Percentiles rank a stretch among this genome's conserved stretches.
Conservation (phyloP, 2,329 filamentous ascomycete species). For the Rosellinia necatrix region DNA sequence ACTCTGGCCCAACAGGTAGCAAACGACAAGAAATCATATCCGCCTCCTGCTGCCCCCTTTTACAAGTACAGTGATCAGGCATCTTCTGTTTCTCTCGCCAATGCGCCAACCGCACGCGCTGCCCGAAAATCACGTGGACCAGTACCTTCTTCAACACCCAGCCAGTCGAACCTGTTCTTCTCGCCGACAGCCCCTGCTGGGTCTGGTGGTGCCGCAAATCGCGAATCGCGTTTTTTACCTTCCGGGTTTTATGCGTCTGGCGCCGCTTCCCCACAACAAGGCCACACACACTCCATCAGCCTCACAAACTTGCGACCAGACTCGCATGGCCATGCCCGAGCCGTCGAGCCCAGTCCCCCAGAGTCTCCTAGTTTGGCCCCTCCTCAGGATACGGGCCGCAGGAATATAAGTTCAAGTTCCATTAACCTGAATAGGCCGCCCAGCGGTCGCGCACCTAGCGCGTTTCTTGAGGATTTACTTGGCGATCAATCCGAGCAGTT, state of each 20-base stretch:
- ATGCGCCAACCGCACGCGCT: conserved; percentile 54
- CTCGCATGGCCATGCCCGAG: conserved; percentile 56
- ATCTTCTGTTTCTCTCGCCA: conserved; percentile 57
- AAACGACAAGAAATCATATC: conserved; percentile 72
- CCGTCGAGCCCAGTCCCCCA: conserved; percentile 60
- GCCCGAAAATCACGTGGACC: conserved; percentile 58
- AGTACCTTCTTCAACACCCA: conserved; percentile 60
- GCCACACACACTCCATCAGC: conserved; percentile 60
- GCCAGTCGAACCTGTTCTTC: conserved; percentile 83
- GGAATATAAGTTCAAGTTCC: conserved; percentile 65
- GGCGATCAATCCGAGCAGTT: conserved; percentile 68
- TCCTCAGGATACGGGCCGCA: conserved; percentile 39
- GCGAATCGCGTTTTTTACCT: conserved; percentile 81
- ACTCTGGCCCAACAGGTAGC: conserved; percentile 73
- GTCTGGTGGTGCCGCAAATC: conserved; percentile 55
- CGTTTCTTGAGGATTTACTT: conserved; percentile 87
- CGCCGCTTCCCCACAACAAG: conserved; percentile 53
- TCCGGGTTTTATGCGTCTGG: conserved; percentile 88
- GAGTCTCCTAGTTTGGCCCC: conserved; percentile 63
- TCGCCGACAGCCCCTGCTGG: conserved; percentile 80
- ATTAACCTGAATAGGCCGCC: conserved; percentile 68
- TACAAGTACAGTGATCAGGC: conserved; percentile 68
- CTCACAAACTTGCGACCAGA: conserved; percentile 66
- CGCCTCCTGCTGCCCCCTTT: conserved; percentile 60
- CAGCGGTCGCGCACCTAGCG: conserved; percentile 78